Conservation (phyloP, 371 early-diverging fungal genomes). For the Apophysomyces ossiformis region DNA sequence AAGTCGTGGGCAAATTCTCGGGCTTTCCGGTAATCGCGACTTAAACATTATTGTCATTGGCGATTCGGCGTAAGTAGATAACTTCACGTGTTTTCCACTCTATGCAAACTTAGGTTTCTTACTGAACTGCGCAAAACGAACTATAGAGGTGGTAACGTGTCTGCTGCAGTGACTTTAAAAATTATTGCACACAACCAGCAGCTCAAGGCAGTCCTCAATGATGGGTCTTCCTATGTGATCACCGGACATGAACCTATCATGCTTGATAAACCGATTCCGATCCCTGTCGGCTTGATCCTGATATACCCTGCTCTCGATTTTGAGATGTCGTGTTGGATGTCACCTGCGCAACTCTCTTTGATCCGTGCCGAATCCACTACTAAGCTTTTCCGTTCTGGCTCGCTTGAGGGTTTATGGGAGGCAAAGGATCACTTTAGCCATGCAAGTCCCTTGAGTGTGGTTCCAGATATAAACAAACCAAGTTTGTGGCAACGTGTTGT, state of each 20-base stretch:
- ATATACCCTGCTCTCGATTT: slow-evolving; percentile 91
- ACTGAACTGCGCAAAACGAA: not conserved
- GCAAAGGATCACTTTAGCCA: slow-evolving; percentile 63
- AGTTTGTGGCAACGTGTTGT: slow-evolving; percentile 39
- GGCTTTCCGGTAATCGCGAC: slow-evolving; percentile 61
- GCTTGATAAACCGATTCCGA: slow-evolving; percentile 25
- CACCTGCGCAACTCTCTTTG: slow-evolving; percentile 63
- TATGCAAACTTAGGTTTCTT: not conserved
- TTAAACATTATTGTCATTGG: slow-evolving; percentile 77
- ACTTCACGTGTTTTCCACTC: not conserved
- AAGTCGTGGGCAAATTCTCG: slow-evolving; percentile 73
- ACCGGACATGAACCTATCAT: slow-evolving; percentile 45
- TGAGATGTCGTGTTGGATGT: slow-evolving; percentile 92
- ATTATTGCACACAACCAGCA: slow-evolving; percentile 60
- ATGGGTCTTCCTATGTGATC: slow-evolving; percentile 17
- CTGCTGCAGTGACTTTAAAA: slow-evolving; percentile 70
- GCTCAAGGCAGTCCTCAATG: slow-evolving; percentile 9
- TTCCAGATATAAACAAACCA: slow-evolving; percentile 50
- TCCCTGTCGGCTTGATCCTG: slow-evolving; percentile 74
- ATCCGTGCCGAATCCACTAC: slow-evolving; percentile 51
- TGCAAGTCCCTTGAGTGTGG: slow-evolving; percentile 58
- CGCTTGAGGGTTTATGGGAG: slow-evolving; percentile 53
- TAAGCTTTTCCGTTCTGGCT: slow-evolving; percentile 65
- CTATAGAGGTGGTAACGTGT: slow-evolving; percentile 79
- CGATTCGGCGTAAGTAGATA: slow-evolving; percentile 87